phyloP scores from a whole-genome alignment of 192 early-diverging fungal species.

The Coemansia sp. region DNA sequence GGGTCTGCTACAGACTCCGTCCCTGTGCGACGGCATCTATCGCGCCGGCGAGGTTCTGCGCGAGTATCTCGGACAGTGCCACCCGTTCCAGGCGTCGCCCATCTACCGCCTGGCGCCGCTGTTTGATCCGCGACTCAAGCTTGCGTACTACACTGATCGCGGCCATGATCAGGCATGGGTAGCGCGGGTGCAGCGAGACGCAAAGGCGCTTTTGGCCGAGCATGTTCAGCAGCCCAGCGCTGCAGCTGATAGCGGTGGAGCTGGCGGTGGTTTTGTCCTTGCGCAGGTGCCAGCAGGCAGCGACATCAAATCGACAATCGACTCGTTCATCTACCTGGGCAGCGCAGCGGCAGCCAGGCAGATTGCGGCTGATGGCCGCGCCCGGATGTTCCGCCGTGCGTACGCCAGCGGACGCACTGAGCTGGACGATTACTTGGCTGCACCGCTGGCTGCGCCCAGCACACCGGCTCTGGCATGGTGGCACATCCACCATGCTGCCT shows the following conservation, averaged over 20 bases:
- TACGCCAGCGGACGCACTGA: conserved; percentile 36
- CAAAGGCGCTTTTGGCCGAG: conserved; percentile 29
- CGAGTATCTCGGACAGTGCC: conserved; percentile 44
- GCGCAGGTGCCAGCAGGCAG: conserved; percentile 2
- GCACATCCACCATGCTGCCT: conserved; percentile 31
- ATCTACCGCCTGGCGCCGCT: conserved; percentile 51
- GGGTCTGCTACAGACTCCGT: conserved; percentile 22
- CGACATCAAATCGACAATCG: conserved; percentile 31
- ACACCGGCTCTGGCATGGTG: conserved; percentile 33
- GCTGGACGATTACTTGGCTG: conserved; percentile 40
- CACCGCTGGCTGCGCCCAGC: conserved; percentile 36
- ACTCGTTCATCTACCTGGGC: conserved; percentile 34
- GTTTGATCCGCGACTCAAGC: conserved; percentile 50
- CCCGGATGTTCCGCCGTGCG: conserved; percentile 40
- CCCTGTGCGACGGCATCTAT: conserved; percentile 28
- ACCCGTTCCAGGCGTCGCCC: conserved; percentile 54
- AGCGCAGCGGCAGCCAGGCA: conserved; percentile 17
- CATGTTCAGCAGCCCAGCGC: conserved; percentile 3
- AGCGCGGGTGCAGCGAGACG: conserved; percentile 39
- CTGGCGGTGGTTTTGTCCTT: background rate
- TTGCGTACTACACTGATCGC: conserved; percentile 42
- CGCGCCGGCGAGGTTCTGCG: conserved; percentile 29
- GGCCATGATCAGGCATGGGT: conserved; percentile 37
- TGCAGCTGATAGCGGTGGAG: too few relatives aligned
- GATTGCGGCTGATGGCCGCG: conserved; percentile 30